phyloP scores from a whole-genome alignment of 108 stramenopile species.

The Discostella stelligeroides region DNA sequence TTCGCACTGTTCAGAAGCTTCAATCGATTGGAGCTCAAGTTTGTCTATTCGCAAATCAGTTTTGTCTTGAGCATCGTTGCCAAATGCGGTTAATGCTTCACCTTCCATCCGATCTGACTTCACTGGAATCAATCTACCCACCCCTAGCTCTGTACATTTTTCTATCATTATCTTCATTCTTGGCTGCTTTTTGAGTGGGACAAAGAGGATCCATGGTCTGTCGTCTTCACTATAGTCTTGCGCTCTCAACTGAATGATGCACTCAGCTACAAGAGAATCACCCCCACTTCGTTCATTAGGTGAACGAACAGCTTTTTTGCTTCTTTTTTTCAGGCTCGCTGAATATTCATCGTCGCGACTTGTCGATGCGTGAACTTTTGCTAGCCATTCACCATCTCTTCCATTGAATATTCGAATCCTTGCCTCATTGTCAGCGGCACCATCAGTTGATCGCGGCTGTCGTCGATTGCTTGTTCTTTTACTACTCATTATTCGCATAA shows the following conservation, averaged over 20 bases:
- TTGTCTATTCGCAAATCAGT: conserved; percentile 46
- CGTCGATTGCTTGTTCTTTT: conserved; percentile 25
- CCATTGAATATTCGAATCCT: conserved; percentile 77
- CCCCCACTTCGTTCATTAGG: conserved; percentile 17
- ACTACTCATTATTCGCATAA: conserved; percentile 72
- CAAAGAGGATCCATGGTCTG: conserved; percentile 52
- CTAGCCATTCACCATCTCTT: conserved; percentile 79
- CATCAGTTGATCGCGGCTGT: background rate
- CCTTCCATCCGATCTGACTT: conserved; percentile 52
- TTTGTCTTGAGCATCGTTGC: conserved; percentile 1
- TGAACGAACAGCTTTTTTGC: conserved; percentile 25
- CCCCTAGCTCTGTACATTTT: conserved; percentile 80
- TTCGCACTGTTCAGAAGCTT: conserved; percentile 88
- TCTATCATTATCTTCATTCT: conserved; percentile 72
- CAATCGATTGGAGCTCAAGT: conserved; percentile 57
- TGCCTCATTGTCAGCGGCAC: background rate
- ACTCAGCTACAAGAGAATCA: conserved; percentile 46
- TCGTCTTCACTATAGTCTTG: conserved; percentile 26
- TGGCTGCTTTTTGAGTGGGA: conserved; percentile 65
- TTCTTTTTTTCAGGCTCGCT: conserved; percentile 1
- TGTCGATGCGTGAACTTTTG: conserved; percentile 24
- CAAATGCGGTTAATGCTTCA: background rate
- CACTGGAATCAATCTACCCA: conserved; percentile 41
- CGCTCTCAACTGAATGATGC: conserved; percentile 47
- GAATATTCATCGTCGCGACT: background rate